Conservation (phyloP, 345 rosid species). For the Xanthoceras sorbifolium region DNA sequence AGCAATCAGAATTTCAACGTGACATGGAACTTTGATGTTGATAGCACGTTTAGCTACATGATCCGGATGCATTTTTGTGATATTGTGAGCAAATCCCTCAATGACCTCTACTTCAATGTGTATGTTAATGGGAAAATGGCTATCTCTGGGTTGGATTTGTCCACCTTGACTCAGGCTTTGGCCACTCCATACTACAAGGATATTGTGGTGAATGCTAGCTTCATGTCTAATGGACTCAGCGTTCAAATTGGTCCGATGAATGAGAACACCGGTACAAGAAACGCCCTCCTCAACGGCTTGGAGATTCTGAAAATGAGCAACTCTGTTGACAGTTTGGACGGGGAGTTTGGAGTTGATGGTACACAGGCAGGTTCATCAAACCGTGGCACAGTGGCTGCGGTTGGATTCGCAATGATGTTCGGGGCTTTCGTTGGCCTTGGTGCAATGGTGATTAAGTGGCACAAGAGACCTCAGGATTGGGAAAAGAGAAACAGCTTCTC, state of each 20-base stretch:
- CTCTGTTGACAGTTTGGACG: slow-evolving; percentile 68
- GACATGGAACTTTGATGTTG: slow-evolving; percentile 65
- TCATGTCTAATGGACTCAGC: slow-evolving; percentile 42
- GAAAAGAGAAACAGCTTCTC: slow-evolving; percentile 77
- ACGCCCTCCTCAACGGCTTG: slow-evolving; percentile 73
- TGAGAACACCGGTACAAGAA: slow-evolving; percentile 48
- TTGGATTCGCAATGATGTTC: slow-evolving; percentile 88
- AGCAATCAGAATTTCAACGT: slow-evolving; percentile 54
- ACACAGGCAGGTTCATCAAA: slow-evolving; percentile 25
- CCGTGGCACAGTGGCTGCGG: slow-evolving; percentile 60
- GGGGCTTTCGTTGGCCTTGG: slow-evolving; percentile 85
- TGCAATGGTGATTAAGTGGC: slow-evolving; percentile 81
- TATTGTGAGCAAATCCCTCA: slow-evolving; percentile 68
- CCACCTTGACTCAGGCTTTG: slow-evolving; percentile 42
- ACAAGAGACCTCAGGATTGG: slow-evolving; percentile 85
- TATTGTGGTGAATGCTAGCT: slow-evolving; percentile 59
- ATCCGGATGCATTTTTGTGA: slow-evolving; percentile 80
- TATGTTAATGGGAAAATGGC: slow-evolving; percentile 65
- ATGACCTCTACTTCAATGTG: slow-evolving; percentile 72
- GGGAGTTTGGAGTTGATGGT: slow-evolving; percentile 76
- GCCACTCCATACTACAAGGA: slow-evolving; percentile 69
- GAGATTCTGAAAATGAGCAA: slow-evolving; percentile 81
- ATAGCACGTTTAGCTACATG: slow-evolving; percentile 53
- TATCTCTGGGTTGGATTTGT: slow-evolving; percentile 67
- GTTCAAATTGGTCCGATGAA: slow-evolving; percentile 68